Percentiles rank a stretch among this genome's conserved stretches.
These are phyloP conservation scores for Naganishia vishniacii DNA, from an alignment of 768 basidiomycete genomes.

Conservation along the genomic window DNA sequence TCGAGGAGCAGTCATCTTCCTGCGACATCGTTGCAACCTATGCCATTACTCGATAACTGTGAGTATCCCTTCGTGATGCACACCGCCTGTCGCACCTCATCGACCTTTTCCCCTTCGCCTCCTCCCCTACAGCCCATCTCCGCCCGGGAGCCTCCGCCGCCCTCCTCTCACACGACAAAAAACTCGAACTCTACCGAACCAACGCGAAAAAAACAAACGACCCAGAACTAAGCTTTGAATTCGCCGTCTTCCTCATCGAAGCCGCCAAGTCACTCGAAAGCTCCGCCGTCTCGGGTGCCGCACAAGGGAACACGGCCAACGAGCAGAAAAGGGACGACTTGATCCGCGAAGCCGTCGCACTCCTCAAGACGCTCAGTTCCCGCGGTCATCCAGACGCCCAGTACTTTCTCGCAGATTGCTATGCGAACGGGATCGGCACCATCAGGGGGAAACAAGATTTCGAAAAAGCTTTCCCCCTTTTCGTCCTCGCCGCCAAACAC, in stretches of 20 bases:
- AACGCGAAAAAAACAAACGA: slow-evolving; percentile 99
- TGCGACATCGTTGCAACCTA: slow-evolving; percentile 10
- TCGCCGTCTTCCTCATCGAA: slow-evolving; percentile 98
- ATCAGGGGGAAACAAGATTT: slow-evolving; percentile 87
- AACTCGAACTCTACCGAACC: slow-evolving; percentile 90
- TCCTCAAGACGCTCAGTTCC: slow-evolving; percentile 87
- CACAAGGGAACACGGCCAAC: slow-evolving; percentile 29
- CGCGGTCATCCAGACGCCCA: slow-evolving; percentile 89
- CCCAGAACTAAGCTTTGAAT: slow-evolving; percentile 94
- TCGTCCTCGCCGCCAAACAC: slow-evolving; percentile 92
- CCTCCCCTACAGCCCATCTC: slow-evolving; percentile 58
- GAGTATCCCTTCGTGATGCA: slow-evolving; percentile 27
- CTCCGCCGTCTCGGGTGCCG: slow-evolving; percentile 58
- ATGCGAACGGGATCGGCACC: slow-evolving; percentile 95
- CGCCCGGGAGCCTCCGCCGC: slow-evolving; percentile 87
- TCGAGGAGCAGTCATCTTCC: background rate
- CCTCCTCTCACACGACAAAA: slow-evolving; percentile 88
- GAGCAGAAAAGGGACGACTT: slow-evolving; percentile 61
- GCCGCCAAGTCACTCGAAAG: slow-evolving; percentile 86
- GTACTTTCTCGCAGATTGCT: slow-evolving; percentile 97
- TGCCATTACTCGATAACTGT: slow-evolving; percentile 46
- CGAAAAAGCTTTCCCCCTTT: slow-evolving; percentile 91
- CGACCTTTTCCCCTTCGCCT: background rate
- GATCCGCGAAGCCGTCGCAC: slow-evolving; percentile 73
- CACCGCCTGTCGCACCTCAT: no score